Base-by-base conservation (phyloP, 768 basidiomycete genomes). In the Tephrocybe rancida region DNA sequence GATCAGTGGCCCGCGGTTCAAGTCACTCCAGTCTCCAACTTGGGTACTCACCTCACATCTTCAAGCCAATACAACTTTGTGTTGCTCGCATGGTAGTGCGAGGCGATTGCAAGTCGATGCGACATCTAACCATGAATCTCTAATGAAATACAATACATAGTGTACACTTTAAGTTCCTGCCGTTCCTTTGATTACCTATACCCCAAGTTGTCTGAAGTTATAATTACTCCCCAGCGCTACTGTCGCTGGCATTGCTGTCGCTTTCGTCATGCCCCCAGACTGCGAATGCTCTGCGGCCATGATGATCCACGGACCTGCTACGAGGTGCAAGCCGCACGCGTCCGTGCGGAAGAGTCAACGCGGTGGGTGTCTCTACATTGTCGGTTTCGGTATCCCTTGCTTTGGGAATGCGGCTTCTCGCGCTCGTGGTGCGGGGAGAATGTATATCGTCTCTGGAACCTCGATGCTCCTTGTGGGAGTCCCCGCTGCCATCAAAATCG, bases 261-360 rank as follows among this genome's bases (percentile, higher is more conserved):
- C 88, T 92, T 69, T 93, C 92, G 64, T 94, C 92, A 35, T 91
- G 87, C 0, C 92, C 92, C 83, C 85, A 91, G 10, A 90, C 89
- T 18, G 92, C 92, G 62, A 94, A 94, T 7, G 88, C 86, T 30
- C 83, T 75, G 42, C 67, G 78, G 26, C 73, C 73, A 47, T 62
- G 62, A 39, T 70, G 64, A 24, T 80, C 81, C n/a, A 59, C 61
- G 14, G 75, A 75, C 48, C 68, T 67, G 16, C 70, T 69, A 29
- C 74, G 54, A 7, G 54, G 70, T 38, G 67, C 61, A 58, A 73
- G 67, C 37, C 69, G 66, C 8, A 67, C 61, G 9, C 71, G 69
- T 22, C 67, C 64, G 44, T 68, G 63, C 41, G 61, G 47, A 44
- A 70, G 32, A 53, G 71, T 77, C 37, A 70, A 71, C 45, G 80